Base-by-base conservation (phyloP, 2,329 filamentous ascomycete species). In the Scedosporium boydii region DNA sequence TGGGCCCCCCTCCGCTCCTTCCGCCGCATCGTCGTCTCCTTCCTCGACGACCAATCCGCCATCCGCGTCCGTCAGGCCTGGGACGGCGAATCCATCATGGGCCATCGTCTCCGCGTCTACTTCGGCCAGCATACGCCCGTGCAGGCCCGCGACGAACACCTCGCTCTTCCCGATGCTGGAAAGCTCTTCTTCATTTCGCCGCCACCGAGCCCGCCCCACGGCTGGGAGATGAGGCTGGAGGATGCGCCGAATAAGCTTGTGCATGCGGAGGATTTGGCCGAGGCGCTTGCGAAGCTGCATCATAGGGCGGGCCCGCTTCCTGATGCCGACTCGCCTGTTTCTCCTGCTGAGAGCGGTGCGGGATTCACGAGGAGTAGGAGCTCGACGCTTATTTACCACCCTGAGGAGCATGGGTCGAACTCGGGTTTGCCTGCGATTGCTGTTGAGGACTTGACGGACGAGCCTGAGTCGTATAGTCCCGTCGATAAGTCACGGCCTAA, bases 1-100 rank as follows among this genome's bases (percentile, higher is more conserved):
- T 95, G 90, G 82, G 85, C 88, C 10, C 90, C 90, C 0, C 83
- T 95, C 65, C 91, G 90, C 73, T 92, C 88, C 6, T 91, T 95
- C 80, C 85, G 87, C 66, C 87, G 90, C 72, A 91, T 95, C 70
- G 81, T 93, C 68, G 85, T 90, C 65, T 91, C 89, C 67, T 93
- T 95, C 79, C 87, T 82, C 74, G 84, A 86, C 64, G 80, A 83
- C 69, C 82, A 87, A 61, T 83, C 87, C 61, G 89, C 90, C 63
- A 85, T 90, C 68, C 78, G 80, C 62, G 88, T 93, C 62, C 87
- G 89, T 66, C 79, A 85, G 67, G 80, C 87, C 62, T 89, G 91
- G 75, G 89, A 95, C 69, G 87, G 87, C 68, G 87, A 92, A 75
- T 77, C 78, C 26, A 80, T 93, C 67, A 83, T 93, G 76, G 90